Conservation (phyloP, 768 basidiomycete species). For the Cyclocybe aegerita region DNA sequence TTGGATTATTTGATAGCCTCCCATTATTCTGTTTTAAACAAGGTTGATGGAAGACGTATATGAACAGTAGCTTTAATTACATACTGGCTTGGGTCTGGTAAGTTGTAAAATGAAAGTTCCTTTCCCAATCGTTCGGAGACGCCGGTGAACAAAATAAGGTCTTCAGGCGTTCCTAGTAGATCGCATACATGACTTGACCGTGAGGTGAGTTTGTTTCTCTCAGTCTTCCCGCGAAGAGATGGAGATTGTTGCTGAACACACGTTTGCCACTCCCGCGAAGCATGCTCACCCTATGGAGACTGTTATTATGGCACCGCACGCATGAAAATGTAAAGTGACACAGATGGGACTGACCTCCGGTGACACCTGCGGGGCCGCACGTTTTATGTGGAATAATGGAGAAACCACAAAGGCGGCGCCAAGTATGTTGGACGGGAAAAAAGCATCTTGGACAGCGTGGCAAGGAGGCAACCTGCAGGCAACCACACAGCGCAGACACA, state of each 20-base stretch:
- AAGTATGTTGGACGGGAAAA: conserved; percentile 1
- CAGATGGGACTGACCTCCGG: conserved; percentile 9
- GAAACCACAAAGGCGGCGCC: neutral
- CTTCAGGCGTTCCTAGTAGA: no score
- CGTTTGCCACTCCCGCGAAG: conserved; percentile 21
- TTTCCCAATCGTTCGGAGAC: no score
- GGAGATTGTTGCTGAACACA: conserved; percentile 1
- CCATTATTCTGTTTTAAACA: no score
- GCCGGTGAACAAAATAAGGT: no score
- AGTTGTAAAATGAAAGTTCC: no score
- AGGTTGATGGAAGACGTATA: no score
- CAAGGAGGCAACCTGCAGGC: conserved; percentile 4
- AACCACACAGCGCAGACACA: conserved; percentile 1
- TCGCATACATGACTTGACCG: neutral
- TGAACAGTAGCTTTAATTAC: no score
- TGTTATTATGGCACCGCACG: conserved; percentile 8
- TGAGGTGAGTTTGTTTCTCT: neutral
- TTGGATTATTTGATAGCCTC: no score
- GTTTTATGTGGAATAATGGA: conserved; percentile 11
- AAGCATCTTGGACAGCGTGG: conserved; percentile 4
- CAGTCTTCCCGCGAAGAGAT: neutral
- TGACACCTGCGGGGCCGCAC: conserved; percentile 15
- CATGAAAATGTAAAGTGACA: conserved; percentile 5
- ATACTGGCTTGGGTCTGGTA: no score
- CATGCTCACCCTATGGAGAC: conserved; percentile 5